These are phyloP conservation scores for Mycena galopus DNA, from an alignment of 768 basidiomycete species.

Conservation along the genomic window DNA sequence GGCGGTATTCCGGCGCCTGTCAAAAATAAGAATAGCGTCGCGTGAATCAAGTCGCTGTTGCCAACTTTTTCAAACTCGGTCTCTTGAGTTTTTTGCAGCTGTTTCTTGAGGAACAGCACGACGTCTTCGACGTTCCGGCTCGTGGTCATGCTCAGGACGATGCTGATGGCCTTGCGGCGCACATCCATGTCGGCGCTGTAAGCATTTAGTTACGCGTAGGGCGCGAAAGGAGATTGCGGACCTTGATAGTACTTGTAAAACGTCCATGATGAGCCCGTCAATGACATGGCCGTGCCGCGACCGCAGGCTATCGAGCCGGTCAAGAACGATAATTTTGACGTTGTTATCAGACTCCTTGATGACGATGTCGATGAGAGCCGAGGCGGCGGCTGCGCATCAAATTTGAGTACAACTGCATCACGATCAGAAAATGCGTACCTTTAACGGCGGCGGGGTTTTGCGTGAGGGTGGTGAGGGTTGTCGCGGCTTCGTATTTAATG, in stretches of 20 bases:
- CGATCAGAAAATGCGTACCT: constrained; percentile 61
- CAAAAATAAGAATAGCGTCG: not conserved
- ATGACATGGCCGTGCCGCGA: constrained; percentile 90
- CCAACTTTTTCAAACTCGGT: constrained; percentile 91
- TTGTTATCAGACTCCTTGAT: constrained; percentile 99
- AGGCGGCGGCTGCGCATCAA: constrained; percentile 78
- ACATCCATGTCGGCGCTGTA: constrained; percentile 96
- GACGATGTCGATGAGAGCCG: constrained; percentile 88
- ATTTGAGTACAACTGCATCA: constrained; percentile 1
- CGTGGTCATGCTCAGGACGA: constrained; percentile 93
- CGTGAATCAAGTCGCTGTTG: not conserved
- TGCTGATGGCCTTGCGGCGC: constrained; percentile 88
- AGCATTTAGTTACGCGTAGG: not conserved
- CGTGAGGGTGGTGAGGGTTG: constrained; percentile 92
- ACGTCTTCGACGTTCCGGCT: constrained; percentile 97
- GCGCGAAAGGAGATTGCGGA: constrained; percentile 39
- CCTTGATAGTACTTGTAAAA: constrained; percentile 92
- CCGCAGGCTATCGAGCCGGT: constrained; percentile 87
- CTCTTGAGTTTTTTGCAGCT: constrained; percentile 93
- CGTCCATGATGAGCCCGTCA: constrained; percentile 94
- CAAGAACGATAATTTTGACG: constrained; percentile 96
- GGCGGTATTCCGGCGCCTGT: constrained; percentile 94
- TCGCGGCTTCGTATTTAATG: constrained; percentile 98
- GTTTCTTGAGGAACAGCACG: constrained; percentile 96
- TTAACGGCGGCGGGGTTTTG: constrained; percentile 97